Evolutionary conservation across 2,329 filamentous ascomycete species (phyloP).

Genomic region (Botrytis tulipae): DNA sequence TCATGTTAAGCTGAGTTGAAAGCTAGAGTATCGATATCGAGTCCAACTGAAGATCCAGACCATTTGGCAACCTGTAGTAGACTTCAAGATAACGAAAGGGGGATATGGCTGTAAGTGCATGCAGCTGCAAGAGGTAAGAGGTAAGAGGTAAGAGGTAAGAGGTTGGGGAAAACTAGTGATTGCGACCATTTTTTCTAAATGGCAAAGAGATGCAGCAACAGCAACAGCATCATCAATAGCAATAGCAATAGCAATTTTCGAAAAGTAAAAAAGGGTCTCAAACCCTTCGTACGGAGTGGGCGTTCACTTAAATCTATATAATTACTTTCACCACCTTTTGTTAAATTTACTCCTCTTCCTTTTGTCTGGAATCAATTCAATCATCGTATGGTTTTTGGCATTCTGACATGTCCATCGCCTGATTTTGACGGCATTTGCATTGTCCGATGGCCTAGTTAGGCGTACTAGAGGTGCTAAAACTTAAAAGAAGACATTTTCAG

Average conservation of each 20-base stretch:
- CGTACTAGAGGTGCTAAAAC: neutral
- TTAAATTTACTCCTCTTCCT: neutral
- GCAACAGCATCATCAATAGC: no score
- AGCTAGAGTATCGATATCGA: neutral
- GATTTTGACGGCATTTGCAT: slow-evolving; percentile 15
- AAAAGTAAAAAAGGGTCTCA: neutral
- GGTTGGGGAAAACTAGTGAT: neutral
- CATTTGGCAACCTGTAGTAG: neutral
- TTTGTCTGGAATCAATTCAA: slow-evolving; percentile 1
- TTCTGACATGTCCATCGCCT: slow-evolving; percentile 19
- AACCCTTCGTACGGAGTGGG: neutral
- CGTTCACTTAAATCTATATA: neutral
- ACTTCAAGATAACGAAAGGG: neutral
- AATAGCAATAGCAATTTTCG: neutral
- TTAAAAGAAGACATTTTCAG: neutral
- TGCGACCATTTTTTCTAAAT: neutral
- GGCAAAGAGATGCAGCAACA: neutral
- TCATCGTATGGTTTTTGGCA: slow-evolving; percentile 20
- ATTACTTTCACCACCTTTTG: neutral
- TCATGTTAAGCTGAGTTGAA: neutral
- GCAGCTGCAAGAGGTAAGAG: neutral
- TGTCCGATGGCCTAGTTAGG: slow-evolving; percentile 2
- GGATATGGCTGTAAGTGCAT: neutral
- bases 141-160: neutral
- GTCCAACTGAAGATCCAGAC: neutral